A percentile compares a stretch with the other conserved stretches of the same genome.
Conservation (phyloP, 306 rosid species). For the Trifolium subterraneum region DNA sequence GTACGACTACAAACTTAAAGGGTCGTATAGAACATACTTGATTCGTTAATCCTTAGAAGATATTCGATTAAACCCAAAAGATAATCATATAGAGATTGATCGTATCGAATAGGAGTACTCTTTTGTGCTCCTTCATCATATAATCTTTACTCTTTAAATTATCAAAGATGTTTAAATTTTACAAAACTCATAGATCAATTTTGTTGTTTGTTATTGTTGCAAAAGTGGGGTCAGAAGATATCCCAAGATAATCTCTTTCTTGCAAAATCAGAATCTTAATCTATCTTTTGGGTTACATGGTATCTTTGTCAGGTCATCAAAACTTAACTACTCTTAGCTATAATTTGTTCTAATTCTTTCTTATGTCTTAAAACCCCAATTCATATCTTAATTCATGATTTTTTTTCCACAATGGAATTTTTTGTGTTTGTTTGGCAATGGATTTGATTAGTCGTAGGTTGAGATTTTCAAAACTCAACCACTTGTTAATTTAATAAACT, state of each 20-base stretch:
- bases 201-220: constrained; percentile 47
- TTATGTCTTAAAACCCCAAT: constrained; percentile 18
- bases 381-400: constrained; percentile 48
- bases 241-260: constrained; percentile 45
- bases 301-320: constrained; percentile 64
- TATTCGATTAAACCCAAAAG: not conserved
- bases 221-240: constrained; percentile 60
- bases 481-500: constrained; percentile 28
- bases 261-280: constrained; percentile 81
- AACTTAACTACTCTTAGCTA: constrained; percentile 52
- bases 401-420: constrained; percentile 41
- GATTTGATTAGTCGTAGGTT: constrained; percentile 63
- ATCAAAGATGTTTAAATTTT: constrained; percentile 15
- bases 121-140: not conserved
- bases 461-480: constrained; percentile 36
- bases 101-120: not conserved
- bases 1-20: not conserved
- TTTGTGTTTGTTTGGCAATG: constrained; percentile 35
- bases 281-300: constrained; percentile 50
- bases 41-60: not conserved
- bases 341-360: constrained; percentile 35
- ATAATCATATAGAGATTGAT: not conserved
- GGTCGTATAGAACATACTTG: not conserved
- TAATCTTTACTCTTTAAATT: not conserved
- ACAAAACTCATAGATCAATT: constrained; percentile 40